Percentiles rank a stretch among this genome's conserved stretches.
phyloP scores from a whole-genome alignment of 202 grass and related monocot genomes.

The Miscanthus sacchariflorus region DNA sequence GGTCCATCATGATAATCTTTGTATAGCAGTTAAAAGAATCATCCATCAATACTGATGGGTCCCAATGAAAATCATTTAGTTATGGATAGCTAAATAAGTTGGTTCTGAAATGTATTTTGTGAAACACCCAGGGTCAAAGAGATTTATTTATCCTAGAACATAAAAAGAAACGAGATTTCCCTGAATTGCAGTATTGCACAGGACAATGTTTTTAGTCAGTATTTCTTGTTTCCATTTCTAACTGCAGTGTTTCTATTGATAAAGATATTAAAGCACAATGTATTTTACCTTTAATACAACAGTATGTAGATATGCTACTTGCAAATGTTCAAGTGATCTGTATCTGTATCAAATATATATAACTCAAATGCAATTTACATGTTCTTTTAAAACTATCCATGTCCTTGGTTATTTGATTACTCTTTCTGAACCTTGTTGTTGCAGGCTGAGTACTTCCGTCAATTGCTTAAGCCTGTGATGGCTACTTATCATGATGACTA shows the following conservation, averaged over 20 bases:
- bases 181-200: neutral
- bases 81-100: constrained; percentile 13
- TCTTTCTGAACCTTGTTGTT: constrained; percentile 18
- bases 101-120: neutral
- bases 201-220: neutral
- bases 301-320: neutral
- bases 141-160: constrained; percentile 7
- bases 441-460: constrained; percentile 93
- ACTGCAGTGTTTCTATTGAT: neutral
- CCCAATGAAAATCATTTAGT: neutral
- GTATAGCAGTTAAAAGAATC: neutral
- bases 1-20: neutral
- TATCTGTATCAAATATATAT: constrained; percentile 3
- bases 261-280: neutral
- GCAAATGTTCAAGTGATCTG: neutral
- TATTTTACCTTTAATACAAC: neutral
- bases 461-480: constrained; percentile 84
- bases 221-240: constrained; percentile 18
- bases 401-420: constrained; percentile 15
- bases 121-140: neutral
- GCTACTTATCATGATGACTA: constrained; percentile 12
- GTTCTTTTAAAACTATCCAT: neutral
- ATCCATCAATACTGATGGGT: neutral
- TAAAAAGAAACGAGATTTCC: neutral
- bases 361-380: neutral